A percentile compares a stretch with the other conserved stretches of the same genome.
Conservation (phyloP, 176 grass and related monocot genomes). For the Bonia amplexicaulis region DNA sequence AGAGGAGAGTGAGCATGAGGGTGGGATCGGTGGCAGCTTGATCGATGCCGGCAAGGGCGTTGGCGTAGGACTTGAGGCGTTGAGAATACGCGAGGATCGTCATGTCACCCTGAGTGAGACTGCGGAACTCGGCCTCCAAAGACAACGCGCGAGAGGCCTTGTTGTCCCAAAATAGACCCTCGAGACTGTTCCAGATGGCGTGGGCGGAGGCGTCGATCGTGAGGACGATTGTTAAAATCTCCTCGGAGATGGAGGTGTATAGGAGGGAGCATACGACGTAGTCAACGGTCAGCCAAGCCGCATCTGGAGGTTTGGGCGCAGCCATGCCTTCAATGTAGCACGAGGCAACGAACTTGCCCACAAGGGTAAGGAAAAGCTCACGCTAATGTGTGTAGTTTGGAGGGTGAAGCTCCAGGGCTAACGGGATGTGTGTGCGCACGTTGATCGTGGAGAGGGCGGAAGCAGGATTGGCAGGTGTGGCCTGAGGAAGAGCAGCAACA, state of each 20-base stretch:
- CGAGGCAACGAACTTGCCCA: neutral
- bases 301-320: rapidly evolving
- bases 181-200: neutral
- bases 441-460: neutral
- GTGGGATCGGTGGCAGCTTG: neutral
- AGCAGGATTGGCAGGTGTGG: too few species aligned
- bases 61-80: neutral
- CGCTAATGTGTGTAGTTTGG: neutral
- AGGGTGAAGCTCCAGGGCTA: neutral
- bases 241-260: neutral
- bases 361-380: neutral
- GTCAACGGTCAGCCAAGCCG: neutral
- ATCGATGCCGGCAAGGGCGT: neutral
- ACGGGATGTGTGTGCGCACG: neutral
- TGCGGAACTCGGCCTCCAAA: neutral
- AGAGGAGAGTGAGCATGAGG: neutral
- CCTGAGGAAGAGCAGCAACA: too few species aligned
- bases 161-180: neutral
- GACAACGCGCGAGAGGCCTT: neutral
- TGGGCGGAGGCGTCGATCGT: rapidly evolving
- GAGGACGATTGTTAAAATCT: neutral
- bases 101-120: neutral
- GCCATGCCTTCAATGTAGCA: neutral
- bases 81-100: neutral
- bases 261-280: neutral